Evolutionary conservation across 805 yeast species (phyloP), one percentile per base, ranked within the genome.

Genomic region (Yarrowia sp.): DNA sequence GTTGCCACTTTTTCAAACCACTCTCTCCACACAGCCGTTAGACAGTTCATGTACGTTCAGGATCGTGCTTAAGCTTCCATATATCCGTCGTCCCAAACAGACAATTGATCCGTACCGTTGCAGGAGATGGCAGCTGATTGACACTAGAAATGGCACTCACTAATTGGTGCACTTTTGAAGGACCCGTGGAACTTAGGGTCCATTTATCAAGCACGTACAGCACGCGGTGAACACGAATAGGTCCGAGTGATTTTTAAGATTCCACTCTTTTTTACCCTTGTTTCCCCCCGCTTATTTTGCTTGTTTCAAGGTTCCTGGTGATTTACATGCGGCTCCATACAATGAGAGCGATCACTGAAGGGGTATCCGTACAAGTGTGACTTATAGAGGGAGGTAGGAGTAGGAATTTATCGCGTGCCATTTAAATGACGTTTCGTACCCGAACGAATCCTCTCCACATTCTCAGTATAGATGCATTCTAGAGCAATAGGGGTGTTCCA

Each of bases 171-270:
- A n/a, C 34, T 15, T 30, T 34, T 24, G 6, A 24, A 15, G 17
- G 13, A 15, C 4, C 34, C 50, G 44, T 40, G 44, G 44, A n/a
- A 40, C 12, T 9, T 40, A 40, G 14, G 19, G 19, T 9, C 9
- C 24, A 20, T 12, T 17, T 43, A n/a, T 10, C 46, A 43, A 17
- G 14, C 46, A 17, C 20, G 9, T 10, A 17, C 6, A 7, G 19
- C 20, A 17, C 17, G 13, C 42, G 8, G 46, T 10, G 9, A 34
- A 13, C 17, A 24, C 24, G 52, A 30, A 8, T 12, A 30, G 55
- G 39, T 30, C 55, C 55, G 55, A 49, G 56, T 36, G 34, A 17
- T 34, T 8, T 50, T 50, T 50, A 50, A 50, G 42, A 50, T 50
- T 50, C n/a, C 15, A 12, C 24, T 13, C 40, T 34, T n/a, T 19